Base-by-base conservation (phyloP, 1,284 basidiomycete species). In the Irpex lacteus region DNA sequence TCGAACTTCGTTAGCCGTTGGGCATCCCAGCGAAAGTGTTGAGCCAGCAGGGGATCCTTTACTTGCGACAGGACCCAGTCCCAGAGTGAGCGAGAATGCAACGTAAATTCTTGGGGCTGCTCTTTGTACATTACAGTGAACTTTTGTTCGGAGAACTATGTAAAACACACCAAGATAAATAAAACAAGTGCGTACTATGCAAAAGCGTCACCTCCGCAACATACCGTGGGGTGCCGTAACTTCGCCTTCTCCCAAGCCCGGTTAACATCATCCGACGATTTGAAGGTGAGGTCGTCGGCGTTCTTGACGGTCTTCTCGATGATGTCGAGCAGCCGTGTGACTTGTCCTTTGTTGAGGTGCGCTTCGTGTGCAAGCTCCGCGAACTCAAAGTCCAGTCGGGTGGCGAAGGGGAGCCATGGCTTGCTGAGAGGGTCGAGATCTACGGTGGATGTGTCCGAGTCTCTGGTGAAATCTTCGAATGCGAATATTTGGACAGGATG, bases 1-100 rank as follows among this genome's bases (percentile, higher is more conserved):
- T 74, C 66, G 15, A 57, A 69, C 47, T 72, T 73, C 60, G 61
- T 73, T 1, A 72, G 37, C 15, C 52, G 55, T 8, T 68, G 62
- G 0, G 73, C 71, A 67, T 76, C 73, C 71, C 73, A 76, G 2
- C 59, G 59, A 19, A 75, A 71, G 21, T 73, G 65, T 0, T 69
- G 72, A 0, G 68, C 63, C 0, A 76, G 56, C 2, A 53, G 5
- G 0, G 71, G 68, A 37, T 77, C 70, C 1, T 61, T 49, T 0
- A 77, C 15, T 0, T 73, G 63, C 32, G 71, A 66, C 1, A 68
- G 38, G 0, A 47, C 65, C 73, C 74, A 77, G 1, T 74, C 64
- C 73, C 72, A 76, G 0, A 76, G 18, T 9, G 68, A 64, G 5
- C 67, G 65, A 15, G 26, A 49, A 32, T 65, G 56, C 0, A 72